Conservation (phyloP, 768 basidiomycete species). For the Lactifluus piperatus region DNA sequence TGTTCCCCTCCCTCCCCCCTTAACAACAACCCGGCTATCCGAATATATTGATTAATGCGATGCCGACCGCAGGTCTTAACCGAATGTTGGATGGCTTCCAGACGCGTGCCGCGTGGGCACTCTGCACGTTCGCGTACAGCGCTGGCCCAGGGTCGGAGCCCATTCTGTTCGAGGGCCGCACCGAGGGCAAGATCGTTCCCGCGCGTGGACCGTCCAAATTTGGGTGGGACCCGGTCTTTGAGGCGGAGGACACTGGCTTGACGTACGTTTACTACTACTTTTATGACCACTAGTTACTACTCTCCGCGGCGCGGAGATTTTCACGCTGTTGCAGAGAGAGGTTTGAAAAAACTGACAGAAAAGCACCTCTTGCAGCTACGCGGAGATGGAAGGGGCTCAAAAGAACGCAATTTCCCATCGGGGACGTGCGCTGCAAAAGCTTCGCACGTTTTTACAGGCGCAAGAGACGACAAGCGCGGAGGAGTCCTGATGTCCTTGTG, state of each 20-base stretch:
- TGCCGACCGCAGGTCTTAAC: conserved; percentile 55
- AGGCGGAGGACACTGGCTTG: conserved; percentile 62
- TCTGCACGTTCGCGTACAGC: conserved; percentile 96
- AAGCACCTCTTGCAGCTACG: conserved; percentile 37
- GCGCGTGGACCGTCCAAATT: conserved; percentile 71
- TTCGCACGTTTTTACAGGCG: conserved; percentile 35
- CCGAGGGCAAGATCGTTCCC: conserved; percentile 83
- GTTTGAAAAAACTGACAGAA: neutral
- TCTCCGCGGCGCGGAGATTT: neutral
- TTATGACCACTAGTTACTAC: too few species aligned
- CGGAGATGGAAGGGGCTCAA: conserved; percentile 54
- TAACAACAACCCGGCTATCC: too few species aligned
- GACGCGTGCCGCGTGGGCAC: conserved; percentile 72
- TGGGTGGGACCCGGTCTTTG: conserved; percentile 89
- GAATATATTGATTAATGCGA: neutral
- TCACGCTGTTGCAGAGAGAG: neutral
- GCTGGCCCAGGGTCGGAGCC: conserved; percentile 75
- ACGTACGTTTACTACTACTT: conserved; percentile 71
- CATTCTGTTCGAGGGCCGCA: conserved; percentile 77
- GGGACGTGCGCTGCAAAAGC: conserved; percentile 51
- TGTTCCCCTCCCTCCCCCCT: neutral
- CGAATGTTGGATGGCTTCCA: conserved; percentile 69
- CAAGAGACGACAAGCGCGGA: conserved; percentile 10
- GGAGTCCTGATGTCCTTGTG: neutral
- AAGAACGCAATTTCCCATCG: conserved; percentile 64